Evolutionary conservation across 345 rosid species (phyloP).

Genomic region (Hibiscus syriacus): DNA sequence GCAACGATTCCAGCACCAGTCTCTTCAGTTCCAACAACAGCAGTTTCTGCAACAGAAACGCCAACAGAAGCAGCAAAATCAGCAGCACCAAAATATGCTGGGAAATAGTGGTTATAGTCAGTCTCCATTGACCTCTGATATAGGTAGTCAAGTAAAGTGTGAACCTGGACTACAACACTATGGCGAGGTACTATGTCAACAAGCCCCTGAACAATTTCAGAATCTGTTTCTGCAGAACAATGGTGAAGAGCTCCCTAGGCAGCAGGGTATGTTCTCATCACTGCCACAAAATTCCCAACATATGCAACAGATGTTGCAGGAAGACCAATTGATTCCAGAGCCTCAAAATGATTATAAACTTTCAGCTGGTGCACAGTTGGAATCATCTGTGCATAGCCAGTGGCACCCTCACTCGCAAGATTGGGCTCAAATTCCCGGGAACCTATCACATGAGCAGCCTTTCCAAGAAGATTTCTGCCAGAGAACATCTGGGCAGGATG

Average conservation of each 20-base stretch:
- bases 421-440: conserved; percentile 35
- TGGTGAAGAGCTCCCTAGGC: conserved; percentile 42
- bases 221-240: conserved; percentile 61
- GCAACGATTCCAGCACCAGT: conserved; percentile 55
- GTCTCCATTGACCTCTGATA: conserved; percentile 49
- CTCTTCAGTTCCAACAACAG: conserved; percentile 52
- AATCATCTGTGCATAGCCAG: conserved; percentile 48
- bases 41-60: conserved; percentile 52
- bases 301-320: conserved; percentile 50
- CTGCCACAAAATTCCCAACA: conserved; percentile 49
- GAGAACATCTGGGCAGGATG: conserved; percentile 62
- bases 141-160: conserved; percentile 43
- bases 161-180: conserved; percentile 59
- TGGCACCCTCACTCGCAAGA: conserved; percentile 60
- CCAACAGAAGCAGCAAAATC: conserved; percentile 52
- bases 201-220: conserved; percentile 51
- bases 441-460: conserved; percentile 52
- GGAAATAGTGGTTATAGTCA: conserved; percentile 49
- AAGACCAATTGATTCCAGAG: conserved; percentile 45
- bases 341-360: conserved; percentile 44
- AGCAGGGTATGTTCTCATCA: conserved; percentile 36
- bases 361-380: conserved; percentile 42
- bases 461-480: conserved; percentile 68
- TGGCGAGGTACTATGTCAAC: conserved; percentile 41
- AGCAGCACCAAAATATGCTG: conserved; percentile 45